Base-by-base conservation (phyloP, 129 eudicot species). In the Gnaphalium uliginosum region DNA sequence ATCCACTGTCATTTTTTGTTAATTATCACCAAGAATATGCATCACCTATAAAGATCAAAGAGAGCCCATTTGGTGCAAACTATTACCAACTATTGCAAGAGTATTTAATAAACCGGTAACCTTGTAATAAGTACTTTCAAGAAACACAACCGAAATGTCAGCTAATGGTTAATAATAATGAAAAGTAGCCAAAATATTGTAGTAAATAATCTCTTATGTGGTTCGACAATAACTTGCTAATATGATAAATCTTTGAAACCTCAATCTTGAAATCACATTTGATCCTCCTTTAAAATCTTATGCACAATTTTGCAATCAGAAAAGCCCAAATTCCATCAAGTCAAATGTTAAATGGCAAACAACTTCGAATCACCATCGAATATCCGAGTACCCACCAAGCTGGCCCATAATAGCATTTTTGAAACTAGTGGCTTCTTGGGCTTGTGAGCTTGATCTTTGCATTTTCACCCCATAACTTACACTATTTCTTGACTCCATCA, bases 401-500 rank as follows among this genome's bases (percentile, higher is more conserved):
- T 87, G 84, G 27, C 87, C 87, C 84, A 86, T 82, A 1, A 90
- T 81, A 54, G 86, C 92, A 82, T 82, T 85, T 75, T 86, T 93
- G 73, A 93, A 93, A 71, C 70, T 86, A 48, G 79, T 43, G 27
- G 80, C 86, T 35, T 93, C 96, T 76, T 88, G 89, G 43, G 83
- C 90, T 78, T 83, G 98, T 37, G 95, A 86, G 66, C 88, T 83
- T 46, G 96, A 88, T 73, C 89, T 85, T 73, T 86, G 89, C 98
- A 88, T 86, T 81, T 78, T 90, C 69, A 85, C 86, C 72, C 90
- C 96, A 59, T 10, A 80, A 79, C 96, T 90, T 35, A 86, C 66
- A 78, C 92, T 88, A 81, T 63, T 90, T 69, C 98, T 90, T 4
- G 96, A 82, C 76, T 93, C 97, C 88, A 90, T 88, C 90, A 90